Percentiles rank a stretch among this genome's conserved stretches.
phyloP scores from a whole-genome alignment of 1,284 basidiomycete species.

The Pholiota adiposa region DNA sequence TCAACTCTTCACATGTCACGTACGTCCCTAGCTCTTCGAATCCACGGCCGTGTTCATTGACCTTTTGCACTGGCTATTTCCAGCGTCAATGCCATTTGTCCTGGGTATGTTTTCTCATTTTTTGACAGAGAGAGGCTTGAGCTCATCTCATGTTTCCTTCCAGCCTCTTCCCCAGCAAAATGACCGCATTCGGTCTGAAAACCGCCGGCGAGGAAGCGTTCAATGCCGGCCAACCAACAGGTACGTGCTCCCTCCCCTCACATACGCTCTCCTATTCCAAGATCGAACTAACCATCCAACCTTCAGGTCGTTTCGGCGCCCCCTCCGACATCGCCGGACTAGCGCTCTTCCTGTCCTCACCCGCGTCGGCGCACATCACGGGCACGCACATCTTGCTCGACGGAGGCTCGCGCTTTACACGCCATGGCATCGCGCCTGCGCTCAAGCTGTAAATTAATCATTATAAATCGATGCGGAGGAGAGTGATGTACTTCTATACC shows the following conservation, averaged over 20 bases:
- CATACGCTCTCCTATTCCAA: background rate
- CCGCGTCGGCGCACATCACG: slow-evolving; percentile 75
- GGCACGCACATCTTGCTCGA: slow-evolving; percentile 75
- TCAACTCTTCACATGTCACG: slow-evolving; percentile 68
- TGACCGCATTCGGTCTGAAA: slow-evolving; percentile 82
- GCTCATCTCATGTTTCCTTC: background rate
- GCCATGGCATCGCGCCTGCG: slow-evolving; percentile 36
- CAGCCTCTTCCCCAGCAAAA: slow-evolving; percentile 84
- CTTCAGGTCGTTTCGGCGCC: slow-evolving; percentile 65
- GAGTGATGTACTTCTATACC: too few relatives aligned
- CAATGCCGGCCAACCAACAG: slow-evolving; percentile 59
- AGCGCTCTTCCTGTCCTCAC: slow-evolving; percentile 73
- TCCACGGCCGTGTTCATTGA: background rate
- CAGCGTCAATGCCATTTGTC: slow-evolving; percentile 85
- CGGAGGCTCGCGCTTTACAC: slow-evolving; percentile 56
- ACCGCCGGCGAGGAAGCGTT: slow-evolving; percentile 59
- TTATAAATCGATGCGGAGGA: too few relatives aligned
- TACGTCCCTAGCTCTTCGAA: slow-evolving; percentile 39
- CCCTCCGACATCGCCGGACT: slow-evolving; percentile 80
- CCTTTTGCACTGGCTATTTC: background rate
- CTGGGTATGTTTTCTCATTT: slow-evolving; percentile 53
- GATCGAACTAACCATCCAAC: background rate
- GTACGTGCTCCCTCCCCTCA: slow-evolving; percentile 38
- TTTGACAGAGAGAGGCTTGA: background rate
- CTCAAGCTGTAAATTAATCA: slow-evolving; percentile 53